Evolutionary conservation across 108 stramenopile species (phyloP).

Genomic region (Cyclotella cryptica): DNA sequence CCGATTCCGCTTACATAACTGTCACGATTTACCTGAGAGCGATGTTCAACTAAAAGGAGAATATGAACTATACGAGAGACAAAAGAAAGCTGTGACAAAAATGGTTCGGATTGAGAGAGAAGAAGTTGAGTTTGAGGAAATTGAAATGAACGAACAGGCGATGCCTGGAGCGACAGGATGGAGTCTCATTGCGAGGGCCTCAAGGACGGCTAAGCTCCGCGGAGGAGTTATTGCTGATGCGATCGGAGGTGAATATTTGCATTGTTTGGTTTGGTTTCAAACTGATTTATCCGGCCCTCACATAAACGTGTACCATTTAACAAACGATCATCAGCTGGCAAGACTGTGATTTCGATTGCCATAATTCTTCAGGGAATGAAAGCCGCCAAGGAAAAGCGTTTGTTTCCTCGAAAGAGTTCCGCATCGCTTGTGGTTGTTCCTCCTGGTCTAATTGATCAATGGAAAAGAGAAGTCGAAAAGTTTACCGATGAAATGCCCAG

Average conservation of each 20-base stretch:
- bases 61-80: slow-evolving; percentile 64
- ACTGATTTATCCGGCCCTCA: not conserved
- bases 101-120: slow-evolving; percentile 70
- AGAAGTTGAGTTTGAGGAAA: slow-evolving; percentile 58
- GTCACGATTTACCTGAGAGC: slow-evolving; percentile 41
- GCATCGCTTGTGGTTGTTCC: slow-evolving; percentile 81
- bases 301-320: too few species aligned
- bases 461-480: slow-evolving; percentile 72
- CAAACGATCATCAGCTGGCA: slow-evolving; percentile 48
- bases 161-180: slow-evolving; percentile 72
- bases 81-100: slow-evolving; percentile 71
- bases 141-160: slow-evolving; percentile 66
- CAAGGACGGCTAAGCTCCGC: slow-evolving; percentile 40
- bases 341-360: slow-evolving; percentile 82
- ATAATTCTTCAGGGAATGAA: slow-evolving; percentile 66
- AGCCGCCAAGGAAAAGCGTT: slow-evolving; percentile 43
- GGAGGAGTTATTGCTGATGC: slow-evolving; percentile 89
- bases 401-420: slow-evolving; percentile 48
- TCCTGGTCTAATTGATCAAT: slow-evolving; percentile 75
- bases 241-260: slow-evolving; percentile 50
- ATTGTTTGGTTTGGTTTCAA: not conserved
- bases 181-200: slow-evolving; percentile 69
- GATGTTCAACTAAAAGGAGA: slow-evolving; percentile 45
- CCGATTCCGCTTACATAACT: slow-evolving; percentile 64
- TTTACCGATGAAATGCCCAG: slow-evolving; percentile 57